These are phyloP conservation scores for Saitozyma podzolica DNA, from an alignment of 768 basidiomycete genomes.

Conservation along the genomic window DNA sequence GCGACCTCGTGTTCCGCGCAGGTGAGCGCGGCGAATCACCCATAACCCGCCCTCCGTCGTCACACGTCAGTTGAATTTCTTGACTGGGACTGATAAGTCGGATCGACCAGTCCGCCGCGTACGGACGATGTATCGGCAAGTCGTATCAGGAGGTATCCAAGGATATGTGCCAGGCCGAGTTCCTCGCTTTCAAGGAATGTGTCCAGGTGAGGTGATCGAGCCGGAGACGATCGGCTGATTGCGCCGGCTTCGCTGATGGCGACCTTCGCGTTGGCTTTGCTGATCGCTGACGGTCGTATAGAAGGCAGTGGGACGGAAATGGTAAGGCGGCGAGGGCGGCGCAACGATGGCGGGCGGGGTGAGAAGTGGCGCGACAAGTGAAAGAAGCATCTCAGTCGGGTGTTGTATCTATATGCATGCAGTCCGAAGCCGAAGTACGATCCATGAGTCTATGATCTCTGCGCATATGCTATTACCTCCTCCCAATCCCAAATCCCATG, in stretches of 20 bases:
- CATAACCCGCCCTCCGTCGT: background rate
- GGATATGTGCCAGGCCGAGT: constrained; percentile 81
- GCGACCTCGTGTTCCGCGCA: constrained; percentile 43
- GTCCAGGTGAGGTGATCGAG: constrained; percentile 65
- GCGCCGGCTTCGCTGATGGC: background rate
- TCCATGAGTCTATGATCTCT: too few relatives aligned
- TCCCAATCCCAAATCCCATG: too few relatives aligned
- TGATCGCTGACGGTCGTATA: constrained; percentile 1
- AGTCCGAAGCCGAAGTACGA: too few relatives aligned
- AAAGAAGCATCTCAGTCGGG: too few relatives aligned
- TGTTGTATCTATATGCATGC: too few relatives aligned
- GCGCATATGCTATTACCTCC: too few relatives aligned
- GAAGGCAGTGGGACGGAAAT: constrained; percentile 38
- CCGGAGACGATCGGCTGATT: background rate
- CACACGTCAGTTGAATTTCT: background rate
- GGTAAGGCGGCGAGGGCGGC: constrained; percentile 16
- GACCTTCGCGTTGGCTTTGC: background rate
- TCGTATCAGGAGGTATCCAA: constrained; percentile 80
- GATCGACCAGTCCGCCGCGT: constrained; percentile 64
- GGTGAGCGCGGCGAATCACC: constrained; percentile 18
- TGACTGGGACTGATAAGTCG: background rate
- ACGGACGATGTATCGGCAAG: constrained; percentile 84
- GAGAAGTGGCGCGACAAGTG: too few relatives aligned
- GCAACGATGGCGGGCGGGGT: background rate
- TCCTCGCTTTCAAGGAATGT: constrained; percentile 78